Percentiles rank a stretch among this genome's conserved stretches.
phyloP scores from a whole-genome alignment of 2,329 filamentous ascomycete species.

The Mycocentrospora acerina region DNA sequence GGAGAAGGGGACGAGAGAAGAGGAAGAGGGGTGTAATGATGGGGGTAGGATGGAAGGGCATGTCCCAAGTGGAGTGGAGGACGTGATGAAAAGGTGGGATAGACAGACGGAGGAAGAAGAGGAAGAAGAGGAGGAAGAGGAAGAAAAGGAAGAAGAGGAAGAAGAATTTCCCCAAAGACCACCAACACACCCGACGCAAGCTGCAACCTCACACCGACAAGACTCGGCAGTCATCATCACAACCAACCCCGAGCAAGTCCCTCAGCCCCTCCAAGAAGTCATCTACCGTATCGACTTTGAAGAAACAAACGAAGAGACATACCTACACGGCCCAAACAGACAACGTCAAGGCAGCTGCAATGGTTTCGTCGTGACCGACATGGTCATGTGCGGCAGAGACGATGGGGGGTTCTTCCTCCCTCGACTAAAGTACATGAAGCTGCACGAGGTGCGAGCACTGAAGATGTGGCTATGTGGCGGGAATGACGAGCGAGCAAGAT shows the following conservation, averaged over 20 bases:
- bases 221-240: conserved; percentile 5
- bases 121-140: background rate
- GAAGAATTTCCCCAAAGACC: background rate
- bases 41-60: background rate
- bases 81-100: background rate
- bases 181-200: background rate
- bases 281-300: conserved; percentile 17
- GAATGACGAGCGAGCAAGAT: background rate
- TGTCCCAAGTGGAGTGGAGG: too few species aligned
- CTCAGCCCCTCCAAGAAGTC: conserved; percentile 12
- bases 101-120: background rate
- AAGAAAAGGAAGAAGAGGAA: background rate
- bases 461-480: conserved; percentile 20
- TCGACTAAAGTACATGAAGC: conserved; percentile 24
- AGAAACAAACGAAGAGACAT: conserved; percentile 7
- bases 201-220: background rate
- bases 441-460: conserved; percentile 26
- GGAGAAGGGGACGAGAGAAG: background rate
- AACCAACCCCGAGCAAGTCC: conserved; percentile 5
- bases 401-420: conserved; percentile 20
- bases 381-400: conserved; percentile 20
- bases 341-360: conserved; percentile 21
- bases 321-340: conserved; percentile 16
- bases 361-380: conserved; percentile 16
- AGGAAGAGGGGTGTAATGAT: background rate